A percentile compares a stretch with the other conserved stretches of the same genome.
Conservation (phyloP, 164 flowering plant species). For the Dillenia suffruticosa region DNA sequence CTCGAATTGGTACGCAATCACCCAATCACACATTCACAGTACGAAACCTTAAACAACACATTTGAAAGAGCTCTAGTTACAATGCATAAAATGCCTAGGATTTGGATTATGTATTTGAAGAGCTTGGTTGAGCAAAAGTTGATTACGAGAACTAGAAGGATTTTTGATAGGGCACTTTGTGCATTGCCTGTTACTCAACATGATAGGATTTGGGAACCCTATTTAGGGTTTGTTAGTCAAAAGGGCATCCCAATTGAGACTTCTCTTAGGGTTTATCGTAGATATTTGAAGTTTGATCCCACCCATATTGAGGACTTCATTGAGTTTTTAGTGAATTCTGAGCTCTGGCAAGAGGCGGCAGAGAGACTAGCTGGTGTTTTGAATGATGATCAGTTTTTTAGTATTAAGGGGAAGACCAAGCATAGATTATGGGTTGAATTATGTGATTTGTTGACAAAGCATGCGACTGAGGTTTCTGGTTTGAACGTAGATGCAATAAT, state of each 20-base stretch:
- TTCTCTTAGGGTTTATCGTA: slow-evolving; percentile 75
- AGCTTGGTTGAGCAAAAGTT: slow-evolving; percentile 61
- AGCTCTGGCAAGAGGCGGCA: slow-evolving; percentile 81
- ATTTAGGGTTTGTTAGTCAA: slow-evolving; percentile 67
- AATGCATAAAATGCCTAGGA: slow-evolving; percentile 95
- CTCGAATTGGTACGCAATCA: slow-evolving; percentile 56
- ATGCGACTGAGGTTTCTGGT: slow-evolving; percentile 75
- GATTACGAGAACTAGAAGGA: slow-evolving; percentile 50
- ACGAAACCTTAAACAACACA: slow-evolving; percentile 70
- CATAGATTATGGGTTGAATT: slow-evolving; percentile 86
- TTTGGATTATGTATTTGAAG: slow-evolving; percentile 83
- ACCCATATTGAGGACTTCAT: slow-evolving; percentile 86
- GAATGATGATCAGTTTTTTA: slow-evolving; percentile 76
- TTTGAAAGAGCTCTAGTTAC: slow-evolving; percentile 90
- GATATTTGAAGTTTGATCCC: slow-evolving; percentile 93
- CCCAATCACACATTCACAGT: slow-evolving; percentile 54
- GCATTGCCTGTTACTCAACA: slow-evolving; percentile 96
- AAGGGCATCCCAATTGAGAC: slow-evolving; percentile 88
- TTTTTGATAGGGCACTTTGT: slow-evolving; percentile 84
- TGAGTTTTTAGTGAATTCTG: slow-evolving; percentile 68
- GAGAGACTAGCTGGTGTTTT: slow-evolving; percentile 87
- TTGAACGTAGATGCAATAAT: slow-evolving; percentile 93
- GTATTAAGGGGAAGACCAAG: slow-evolving; percentile 83
- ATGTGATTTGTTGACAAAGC: slow-evolving; percentile 78
- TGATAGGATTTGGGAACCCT: slow-evolving; percentile 81